phyloP scores from a whole-genome alignment of 805 yeast genomes.

The Yamadazyma phyllophila region DNA sequence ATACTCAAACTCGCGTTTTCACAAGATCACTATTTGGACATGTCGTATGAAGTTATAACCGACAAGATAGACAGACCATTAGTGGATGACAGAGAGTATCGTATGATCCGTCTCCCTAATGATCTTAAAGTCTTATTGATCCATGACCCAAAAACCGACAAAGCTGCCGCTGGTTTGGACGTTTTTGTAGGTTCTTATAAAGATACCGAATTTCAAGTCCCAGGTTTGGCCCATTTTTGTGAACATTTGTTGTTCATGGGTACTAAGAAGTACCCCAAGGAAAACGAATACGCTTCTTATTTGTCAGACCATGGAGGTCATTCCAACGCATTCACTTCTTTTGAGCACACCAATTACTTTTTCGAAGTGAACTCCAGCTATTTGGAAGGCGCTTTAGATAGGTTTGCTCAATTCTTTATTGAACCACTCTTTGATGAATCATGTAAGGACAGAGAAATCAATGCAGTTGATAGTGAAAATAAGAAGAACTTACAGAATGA shows the following conservation, averaged over 20 bases:
- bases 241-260: constrained; percentile 74
- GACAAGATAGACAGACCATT: constrained; percentile 45
- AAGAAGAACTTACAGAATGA: constrained; percentile 92
- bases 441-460: constrained; percentile 88
- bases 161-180: constrained; percentile 76
- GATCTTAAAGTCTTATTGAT: constrained; percentile 60
- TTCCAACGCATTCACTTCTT: constrained; percentile 89
- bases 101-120: constrained; percentile 56
- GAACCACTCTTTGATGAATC: constrained; percentile 69
- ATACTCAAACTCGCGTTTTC: constrained; percentile 1
- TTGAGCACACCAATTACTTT: constrained; percentile 85
- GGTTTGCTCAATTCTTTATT: constrained; percentile 91
- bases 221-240: constrained; percentile 77
- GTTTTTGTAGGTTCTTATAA: constrained; percentile 76
- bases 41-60: constrained; percentile 21
- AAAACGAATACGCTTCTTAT: constrained; percentile 70
- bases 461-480: constrained; percentile 94
- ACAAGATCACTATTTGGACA: constrained; percentile 1
- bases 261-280: constrained; percentile 70
- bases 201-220: constrained; percentile 56
- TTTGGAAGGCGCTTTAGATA: constrained; percentile 83
- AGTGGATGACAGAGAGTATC: constrained; percentile 74
- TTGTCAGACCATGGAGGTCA: constrained; percentile 82
- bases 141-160: constrained; percentile 67
- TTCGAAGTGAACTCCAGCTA: constrained; percentile 78